These are phyloP conservation scores for Ascodesmis nigricans DNA, from an alignment of 495 filamentous ascomycete genomes.

Conservation along the genomic window DNA sequence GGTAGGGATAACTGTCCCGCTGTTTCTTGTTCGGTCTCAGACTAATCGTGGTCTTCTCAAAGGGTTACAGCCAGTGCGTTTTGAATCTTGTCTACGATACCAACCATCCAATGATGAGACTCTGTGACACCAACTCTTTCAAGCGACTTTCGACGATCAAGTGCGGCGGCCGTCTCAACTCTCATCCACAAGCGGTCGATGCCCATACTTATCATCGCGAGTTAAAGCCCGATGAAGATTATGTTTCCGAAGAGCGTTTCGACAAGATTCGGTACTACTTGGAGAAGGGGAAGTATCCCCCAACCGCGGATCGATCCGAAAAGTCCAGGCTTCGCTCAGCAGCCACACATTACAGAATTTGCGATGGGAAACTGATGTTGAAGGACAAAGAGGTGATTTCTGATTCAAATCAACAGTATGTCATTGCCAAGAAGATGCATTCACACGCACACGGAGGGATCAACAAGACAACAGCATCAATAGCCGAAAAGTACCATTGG, in stretches of 20 bases:
- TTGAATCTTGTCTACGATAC: too few relatives aligned
- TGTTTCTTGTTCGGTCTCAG: too few relatives aligned
- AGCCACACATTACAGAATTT: constrained; percentile 81
- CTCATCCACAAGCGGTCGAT: too few relatives aligned
- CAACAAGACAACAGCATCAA: constrained; percentile 90
- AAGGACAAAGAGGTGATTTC: constrained; percentile 95
- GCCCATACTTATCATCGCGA: constrained; percentile 94
- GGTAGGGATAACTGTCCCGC: too few relatives aligned
- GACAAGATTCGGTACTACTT: constrained; percentile 97
- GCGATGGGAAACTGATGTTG: constrained; percentile 68
- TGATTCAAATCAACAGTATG: constrained; percentile 77
- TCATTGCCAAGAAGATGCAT: constrained; percentile 62
- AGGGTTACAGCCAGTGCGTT: too few relatives aligned
- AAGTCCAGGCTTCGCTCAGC: constrained; percentile 84
- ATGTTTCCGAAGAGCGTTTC: constrained; percentile 87
- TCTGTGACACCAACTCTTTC: too few relatives aligned
- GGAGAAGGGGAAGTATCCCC: constrained; percentile 80
- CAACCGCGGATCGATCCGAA: constrained; percentile 80
- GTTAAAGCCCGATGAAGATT: constrained; percentile 55
- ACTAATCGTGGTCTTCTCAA: too few relatives aligned
- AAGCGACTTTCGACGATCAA: too few relatives aligned
- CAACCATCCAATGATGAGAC: too few relatives aligned
- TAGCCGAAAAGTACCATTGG: constrained; percentile 91
- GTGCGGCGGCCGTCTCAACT: too few relatives aligned
- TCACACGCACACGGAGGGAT: constrained; percentile 61